A percentile compares a stretch with the other conserved stretches of the same genome.
Conservation (phyloP, 805 yeast genomes). For the Blastobotrys americana region DNA sequence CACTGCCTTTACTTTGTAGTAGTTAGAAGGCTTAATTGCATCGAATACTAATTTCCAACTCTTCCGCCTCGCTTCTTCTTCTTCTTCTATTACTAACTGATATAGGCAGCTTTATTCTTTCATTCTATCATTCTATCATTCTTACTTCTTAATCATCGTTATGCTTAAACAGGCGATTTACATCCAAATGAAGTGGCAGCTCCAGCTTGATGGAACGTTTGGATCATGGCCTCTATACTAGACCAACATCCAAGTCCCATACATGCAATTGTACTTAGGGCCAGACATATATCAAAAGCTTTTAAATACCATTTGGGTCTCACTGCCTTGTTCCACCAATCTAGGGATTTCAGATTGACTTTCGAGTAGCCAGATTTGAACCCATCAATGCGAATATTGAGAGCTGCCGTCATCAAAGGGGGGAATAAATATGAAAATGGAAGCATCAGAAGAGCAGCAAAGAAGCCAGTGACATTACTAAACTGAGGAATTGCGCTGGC, state of each 20-base stretch:
- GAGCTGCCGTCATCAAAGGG: constrained; percentile 8
- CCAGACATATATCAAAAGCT: background rate
- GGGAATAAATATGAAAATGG: constrained; percentile 40
- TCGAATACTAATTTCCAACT: too few relatives aligned
- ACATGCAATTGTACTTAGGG: background rate
- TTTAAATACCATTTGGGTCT: background rate
- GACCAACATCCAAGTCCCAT: constrained; percentile 4
- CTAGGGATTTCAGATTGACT: background rate
- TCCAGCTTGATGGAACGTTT: background rate
- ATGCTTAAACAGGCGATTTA: constrained; percentile 1
- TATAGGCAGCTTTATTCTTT: too few relatives aligned
- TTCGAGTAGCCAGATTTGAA: constrained; percentile 2
- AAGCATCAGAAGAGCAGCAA: constrained; percentile 37
- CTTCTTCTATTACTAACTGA: too few relatives aligned
- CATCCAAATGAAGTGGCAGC: constrained; percentile 7
- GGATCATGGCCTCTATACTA: background rate
- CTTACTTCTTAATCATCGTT: too few relatives aligned
- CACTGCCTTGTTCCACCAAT: constrained; percentile 1
- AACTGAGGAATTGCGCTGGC: constrained; percentile 38
- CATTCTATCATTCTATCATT: too few relatives aligned
- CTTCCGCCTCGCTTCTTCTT: too few relatives aligned
- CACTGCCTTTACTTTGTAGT: background rate
- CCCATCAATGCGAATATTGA: constrained; percentile 9
- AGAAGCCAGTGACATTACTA: constrained; percentile 30
- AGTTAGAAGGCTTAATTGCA: background rate